These are phyloP conservation scores for Hemileccinum impolitum DNA, from an alignment of 768 basidiomycete species.

Conservation along the genomic window DNA sequence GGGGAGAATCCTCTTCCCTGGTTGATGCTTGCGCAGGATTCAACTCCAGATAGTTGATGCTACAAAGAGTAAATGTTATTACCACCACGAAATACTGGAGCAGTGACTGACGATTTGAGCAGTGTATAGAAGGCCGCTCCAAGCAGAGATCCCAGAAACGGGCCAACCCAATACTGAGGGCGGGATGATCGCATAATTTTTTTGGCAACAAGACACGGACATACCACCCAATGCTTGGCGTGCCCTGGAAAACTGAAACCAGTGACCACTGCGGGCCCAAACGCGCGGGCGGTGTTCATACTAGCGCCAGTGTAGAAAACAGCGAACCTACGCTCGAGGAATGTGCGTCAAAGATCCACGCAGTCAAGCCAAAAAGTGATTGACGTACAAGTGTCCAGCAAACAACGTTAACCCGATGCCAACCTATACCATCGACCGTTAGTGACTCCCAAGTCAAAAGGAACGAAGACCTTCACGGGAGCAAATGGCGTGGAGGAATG, in stretches of 20 bases:
- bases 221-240: slow-evolving; percentile 58
- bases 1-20: slow-evolving; percentile 25
- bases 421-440: slow-evolving; percentile 34
- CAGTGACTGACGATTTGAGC: slow-evolving; percentile 46
- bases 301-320: slow-evolving; percentile 61
- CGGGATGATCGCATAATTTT: neutral
- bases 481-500: slow-evolving; percentile 64
- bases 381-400: slow-evolving; percentile 53
- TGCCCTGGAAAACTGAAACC: slow-evolving; percentile 43
- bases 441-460: neutral
- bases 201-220: slow-evolving; percentile 27
- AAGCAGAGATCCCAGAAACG: slow-evolving; percentile 61
- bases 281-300: slow-evolving; percentile 68
- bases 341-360: neutral
- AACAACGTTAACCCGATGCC: slow-evolving; percentile 67
- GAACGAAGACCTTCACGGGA: slow-evolving; percentile 40
- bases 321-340: slow-evolving; percentile 41
- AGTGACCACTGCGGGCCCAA: slow-evolving; percentile 67
- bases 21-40: slow-evolving; percentile 32
- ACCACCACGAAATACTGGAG: neutral
- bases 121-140: slow-evolving; percentile 53
- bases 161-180: slow-evolving; percentile 67
- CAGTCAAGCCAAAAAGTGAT: neutral
- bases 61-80: slow-evolving; percentile 7
- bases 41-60: slow-evolving; percentile 28